Evolutionary conservation across 257 asterid species (phyloP).

Genomic region (Echium plantagineum): DNA sequence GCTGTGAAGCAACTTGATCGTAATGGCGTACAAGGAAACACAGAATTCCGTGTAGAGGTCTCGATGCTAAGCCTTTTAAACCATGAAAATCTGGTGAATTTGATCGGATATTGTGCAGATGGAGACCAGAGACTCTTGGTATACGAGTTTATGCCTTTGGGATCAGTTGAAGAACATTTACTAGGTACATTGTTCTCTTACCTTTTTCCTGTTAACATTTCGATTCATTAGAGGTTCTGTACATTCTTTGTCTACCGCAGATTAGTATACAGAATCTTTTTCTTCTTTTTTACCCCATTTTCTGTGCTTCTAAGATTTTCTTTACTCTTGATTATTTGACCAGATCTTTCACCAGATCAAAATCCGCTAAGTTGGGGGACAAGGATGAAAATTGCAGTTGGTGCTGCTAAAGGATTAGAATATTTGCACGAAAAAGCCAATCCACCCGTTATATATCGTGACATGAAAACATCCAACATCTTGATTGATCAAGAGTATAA

Average conservation of each 20-base stretch:
- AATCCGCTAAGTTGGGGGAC: constrained; percentile 54
- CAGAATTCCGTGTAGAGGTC: constrained; percentile 88
- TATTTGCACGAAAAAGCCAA: constrained; percentile 76
- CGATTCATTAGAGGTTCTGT: too few relatives aligned
- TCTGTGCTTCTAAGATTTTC: background rate
- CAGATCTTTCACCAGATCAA: constrained; percentile 39
- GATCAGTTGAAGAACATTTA: constrained; percentile 80
- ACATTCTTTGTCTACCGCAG: background rate
- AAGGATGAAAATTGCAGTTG: constrained; percentile 78
- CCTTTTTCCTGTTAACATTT: background rate
- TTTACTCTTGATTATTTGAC: background rate
- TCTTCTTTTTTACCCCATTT: background rate
- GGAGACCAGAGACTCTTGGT: constrained; percentile 89
- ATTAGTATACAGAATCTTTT: background rate
- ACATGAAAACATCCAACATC: constrained; percentile 78
- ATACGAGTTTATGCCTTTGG: constrained; percentile 67
- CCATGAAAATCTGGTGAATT: constrained; percentile 61
- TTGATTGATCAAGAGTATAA: constrained; percentile 55
- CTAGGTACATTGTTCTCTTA: constrained; percentile 28
- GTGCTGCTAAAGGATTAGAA: constrained; percentile 83
- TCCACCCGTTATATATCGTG: constrained; percentile 93
- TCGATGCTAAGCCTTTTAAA: constrained; percentile 81
- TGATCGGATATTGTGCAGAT: constrained; percentile 82
- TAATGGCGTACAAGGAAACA: constrained; percentile 84
- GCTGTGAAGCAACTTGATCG: constrained; percentile 91